Evolutionary conservation across 2,329 filamentous ascomycete species (phyloP), one percentile per base, ranked within the genome.

Genomic region (Ceratocystis ficicola): DNA sequence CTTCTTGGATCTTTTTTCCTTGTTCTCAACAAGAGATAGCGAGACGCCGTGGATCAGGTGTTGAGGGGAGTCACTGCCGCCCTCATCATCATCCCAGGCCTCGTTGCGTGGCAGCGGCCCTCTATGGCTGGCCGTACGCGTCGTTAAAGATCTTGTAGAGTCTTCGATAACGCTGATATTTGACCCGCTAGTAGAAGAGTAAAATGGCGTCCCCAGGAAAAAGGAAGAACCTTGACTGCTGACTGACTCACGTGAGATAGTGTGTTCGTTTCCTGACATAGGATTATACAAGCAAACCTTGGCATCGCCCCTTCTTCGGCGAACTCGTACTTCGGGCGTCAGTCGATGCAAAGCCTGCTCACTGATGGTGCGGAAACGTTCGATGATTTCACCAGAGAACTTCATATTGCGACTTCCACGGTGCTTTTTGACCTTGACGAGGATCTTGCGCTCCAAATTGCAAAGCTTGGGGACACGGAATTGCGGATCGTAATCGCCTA

Each of bases 371-470:
- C 70, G 69, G 2, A 71, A 69, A 3, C 72, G 67, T 72, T 74
- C 68, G 46, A 72, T 67, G 68, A 75, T 75, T 5, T 52, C 60
- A 4, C 63, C 28, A 5, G 65, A 46, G 2, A 30, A 70, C 66
- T 3, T 66, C 17, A 67, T n/a, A 41, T 36, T 62, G 30, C 66
- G 36, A 69, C 73, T 69, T 69, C 73, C 68, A 69, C 78, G 71
- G 5, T 80, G 76, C 71, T 83, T 86, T 75, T 91, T 91, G 60
- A 90, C 88, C 75, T 93, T 93, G 74, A 93, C 81, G 12, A 93
- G 78, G 66, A 97, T 96, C 75, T 93, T 96, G 65, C 84, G 81
- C 64, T 81, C 81, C 63, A 97, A 76, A 12, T 90, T 84, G 15
- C 83, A 83, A 0, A 95, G 85, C 41, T 84, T 81, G 0, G 89